A percentile compares a stretch with the other conserved stretches of the same genome.
phyloP scores from a whole-genome alignment of 306 rosid species.

The Gleditsia sinensis region DNA sequence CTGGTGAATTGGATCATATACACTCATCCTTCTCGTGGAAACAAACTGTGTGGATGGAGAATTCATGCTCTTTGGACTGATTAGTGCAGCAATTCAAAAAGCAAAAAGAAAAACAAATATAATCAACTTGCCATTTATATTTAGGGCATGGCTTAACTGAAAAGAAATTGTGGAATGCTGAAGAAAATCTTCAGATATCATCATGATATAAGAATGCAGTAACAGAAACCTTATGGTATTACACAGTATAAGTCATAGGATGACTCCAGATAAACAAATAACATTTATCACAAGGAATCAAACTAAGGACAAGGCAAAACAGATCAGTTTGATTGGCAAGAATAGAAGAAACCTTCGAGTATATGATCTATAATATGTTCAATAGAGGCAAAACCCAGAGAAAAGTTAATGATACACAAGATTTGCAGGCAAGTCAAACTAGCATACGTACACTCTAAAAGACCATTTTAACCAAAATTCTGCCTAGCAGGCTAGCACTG shows the following conservation, averaged over 20 bases:
- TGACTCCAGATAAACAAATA: not conserved
- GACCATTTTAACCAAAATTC: not conserved
- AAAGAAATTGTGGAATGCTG: not conserved
- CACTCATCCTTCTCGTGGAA: constrained; percentile 64
- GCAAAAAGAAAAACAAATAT: not conserved
- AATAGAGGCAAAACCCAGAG: not conserved
- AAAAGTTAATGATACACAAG: not conserved
- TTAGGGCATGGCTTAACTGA: not conserved
- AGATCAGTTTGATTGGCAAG: constrained; percentile 21
- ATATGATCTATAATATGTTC: not conserved
- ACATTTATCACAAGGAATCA: constrained; percentile 21
- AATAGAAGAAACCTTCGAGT: constrained; percentile 14
- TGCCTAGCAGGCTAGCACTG: not conserved
- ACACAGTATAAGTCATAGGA: not conserved
- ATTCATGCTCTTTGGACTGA: constrained; percentile 65
- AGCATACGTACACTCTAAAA: not conserved
- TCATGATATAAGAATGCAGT: not conserved
- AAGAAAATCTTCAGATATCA: not conserved
- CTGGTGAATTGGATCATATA: constrained; percentile 83
- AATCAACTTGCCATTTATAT: not conserved
- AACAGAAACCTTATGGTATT: not conserved
- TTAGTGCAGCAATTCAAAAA: constrained; percentile 32
- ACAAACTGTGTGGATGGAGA: constrained; percentile 66
- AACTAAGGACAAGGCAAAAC: constrained; percentile 9
- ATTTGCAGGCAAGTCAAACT: not conserved